phyloP scores from a whole-genome alignment of 192 early-diverging fungal genomes.

The Martensiomyces pterosporus region DNA sequence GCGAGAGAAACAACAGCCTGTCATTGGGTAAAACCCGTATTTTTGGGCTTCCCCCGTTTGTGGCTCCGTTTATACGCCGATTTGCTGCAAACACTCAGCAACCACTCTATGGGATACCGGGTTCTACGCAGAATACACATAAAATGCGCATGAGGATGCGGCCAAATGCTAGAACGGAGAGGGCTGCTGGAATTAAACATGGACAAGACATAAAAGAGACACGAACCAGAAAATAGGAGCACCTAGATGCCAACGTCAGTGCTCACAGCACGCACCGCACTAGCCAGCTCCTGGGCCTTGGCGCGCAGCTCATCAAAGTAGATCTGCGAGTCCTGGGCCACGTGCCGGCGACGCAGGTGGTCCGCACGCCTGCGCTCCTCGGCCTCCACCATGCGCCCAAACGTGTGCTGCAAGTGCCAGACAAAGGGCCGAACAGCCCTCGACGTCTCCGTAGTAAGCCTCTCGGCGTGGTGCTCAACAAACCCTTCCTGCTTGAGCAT shows the following conservation, averaged over 20 bases:
- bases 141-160: no score
- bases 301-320: constrained; percentile 62
- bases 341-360: constrained; percentile 52
- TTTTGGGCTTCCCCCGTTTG: no score
- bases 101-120: no score
- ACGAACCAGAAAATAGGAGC: neutral
- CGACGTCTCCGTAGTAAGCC: constrained; percentile 60
- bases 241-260: constrained; percentile 7
- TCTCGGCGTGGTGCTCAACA: constrained; percentile 58
- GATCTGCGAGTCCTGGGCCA: constrained; percentile 61
- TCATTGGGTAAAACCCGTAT: no score
- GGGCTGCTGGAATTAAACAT: no score
- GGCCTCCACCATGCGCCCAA: constrained; percentile 69
- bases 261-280: constrained; percentile 41
- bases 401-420: constrained; percentile 64
- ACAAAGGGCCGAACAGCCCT: constrained; percentile 64
- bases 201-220: neutral
- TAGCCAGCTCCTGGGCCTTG: constrained; percentile 55
- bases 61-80: no score
- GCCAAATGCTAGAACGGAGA: no score
- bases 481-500: constrained; percentile 52
- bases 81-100: no score
- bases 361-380: constrained; percentile 62
- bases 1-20: no score
- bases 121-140: no score